Base-by-base conservation (phyloP, 352 stramenopile species). In the Globisporangium echinulatum region DNA sequence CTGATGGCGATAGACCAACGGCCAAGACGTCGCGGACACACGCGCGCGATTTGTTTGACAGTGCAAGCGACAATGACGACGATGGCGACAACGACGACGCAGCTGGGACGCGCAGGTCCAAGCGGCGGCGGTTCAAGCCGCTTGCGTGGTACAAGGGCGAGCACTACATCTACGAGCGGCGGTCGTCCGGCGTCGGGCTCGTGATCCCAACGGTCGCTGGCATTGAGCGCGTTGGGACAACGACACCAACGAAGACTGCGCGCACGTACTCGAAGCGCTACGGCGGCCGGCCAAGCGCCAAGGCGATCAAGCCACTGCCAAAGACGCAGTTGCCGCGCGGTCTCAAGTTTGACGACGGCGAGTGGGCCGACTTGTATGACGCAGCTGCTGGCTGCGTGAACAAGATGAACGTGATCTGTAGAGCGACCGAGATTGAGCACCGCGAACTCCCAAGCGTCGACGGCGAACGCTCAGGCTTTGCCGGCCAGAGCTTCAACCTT, bases 81-180 rank as follows among this genome's bases (percentile, higher is more conserved):
- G 73, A 67, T 10, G 54, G 61, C 11, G 66, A 77, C 44, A 61
- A 63, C 38, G 68, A 71, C 59, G 70, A 82, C 49, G 66, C 66
- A 11, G 71, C 52, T 19, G 78, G 77, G 1, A 68, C 92, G 40
- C 83, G 85, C 55, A 79, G 85, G 7, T 93, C 82, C 6, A 92
- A 90, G 63, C 75, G 85, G 38, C 74, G 72, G 56, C 79, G 85
- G 7, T 93, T 85, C 59, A 90, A 91, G 77, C 85, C 85, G 19
- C 70, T 95, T n/a, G 85, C 71, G 13, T 95, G 85, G 85, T 95
- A 93, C 71, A 93, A 93, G 59, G 85, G 84, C 49, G 85, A 95
- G 63, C 79, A 91, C 56, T 92, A 86, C 61, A 79, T 95, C 52
- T 95, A 90, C 55, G 83, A 93, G 57, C 82, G 85, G 13, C 87